Conservation (phyloP, 805 yeast genomes). For the Saturnispora galanensis region DNA sequence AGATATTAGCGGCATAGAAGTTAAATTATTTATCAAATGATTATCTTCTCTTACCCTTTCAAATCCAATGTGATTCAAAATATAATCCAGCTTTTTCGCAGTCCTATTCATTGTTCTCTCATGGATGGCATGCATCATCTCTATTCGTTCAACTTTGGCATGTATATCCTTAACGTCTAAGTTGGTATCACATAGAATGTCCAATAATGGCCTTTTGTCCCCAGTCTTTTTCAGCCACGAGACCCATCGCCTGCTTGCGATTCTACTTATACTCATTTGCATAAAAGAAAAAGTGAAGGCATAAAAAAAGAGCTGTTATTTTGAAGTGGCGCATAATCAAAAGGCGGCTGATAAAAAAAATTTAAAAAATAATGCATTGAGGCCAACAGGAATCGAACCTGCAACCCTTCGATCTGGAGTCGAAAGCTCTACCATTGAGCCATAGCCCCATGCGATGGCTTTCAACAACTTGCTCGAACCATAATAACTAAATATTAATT, state of each 20-base stretch:
- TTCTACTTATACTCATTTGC: neutral
- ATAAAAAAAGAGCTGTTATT: neutral
- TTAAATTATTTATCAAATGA: constrained; percentile 4
- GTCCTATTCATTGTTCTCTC: neutral
- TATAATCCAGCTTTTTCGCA: neutral
- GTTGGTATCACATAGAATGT: constrained; percentile 2
- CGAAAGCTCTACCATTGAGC: constrained; percentile 78
- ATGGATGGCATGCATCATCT: neutral
- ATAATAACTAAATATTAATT: too few relatives aligned
- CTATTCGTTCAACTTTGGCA: constrained; percentile 4
- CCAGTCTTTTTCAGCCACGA: neutral
- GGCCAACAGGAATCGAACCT: constrained; percentile 19
- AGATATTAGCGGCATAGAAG: neutral
- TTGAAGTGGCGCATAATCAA: neutral
- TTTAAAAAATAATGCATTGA: constrained; percentile 7
- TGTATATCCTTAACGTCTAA: constrained; percentile 2
- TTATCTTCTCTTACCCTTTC: neutral
- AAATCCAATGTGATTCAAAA: constrained; percentile 6
- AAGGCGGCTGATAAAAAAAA: too few relatives aligned
- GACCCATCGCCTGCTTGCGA: neutral
- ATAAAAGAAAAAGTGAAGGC: neutral
- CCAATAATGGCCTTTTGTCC: neutral
- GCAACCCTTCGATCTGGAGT: constrained; percentile 39
- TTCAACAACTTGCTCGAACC: neutral
- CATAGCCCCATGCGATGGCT: constrained; percentile 42